phyloP scores from a whole-genome alignment of 352 stramenopile species.

The Phytophthora foliorum region DNA sequence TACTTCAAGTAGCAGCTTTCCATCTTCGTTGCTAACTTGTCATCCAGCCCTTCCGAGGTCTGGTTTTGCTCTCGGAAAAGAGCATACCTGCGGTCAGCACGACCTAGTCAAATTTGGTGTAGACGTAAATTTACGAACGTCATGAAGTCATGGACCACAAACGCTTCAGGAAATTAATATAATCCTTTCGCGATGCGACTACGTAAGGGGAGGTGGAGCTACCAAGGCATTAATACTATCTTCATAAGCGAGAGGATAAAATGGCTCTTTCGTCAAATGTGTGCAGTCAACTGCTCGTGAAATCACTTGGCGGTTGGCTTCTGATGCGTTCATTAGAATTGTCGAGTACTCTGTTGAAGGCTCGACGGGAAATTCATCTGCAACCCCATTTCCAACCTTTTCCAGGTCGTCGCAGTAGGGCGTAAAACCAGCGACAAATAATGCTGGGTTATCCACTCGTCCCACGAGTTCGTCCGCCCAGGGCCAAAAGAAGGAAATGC shows the following conservation, averaged over 20 bases:
- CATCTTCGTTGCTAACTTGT: too few species aligned
- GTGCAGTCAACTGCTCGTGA: neutral
- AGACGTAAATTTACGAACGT: too few species aligned
- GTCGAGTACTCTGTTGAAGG: conserved; percentile 11
- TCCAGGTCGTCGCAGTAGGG: conserved; percentile 3
- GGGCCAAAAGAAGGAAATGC: conserved; percentile 3
- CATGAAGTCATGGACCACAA: too few species aligned
- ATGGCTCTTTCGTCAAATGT: neutral
- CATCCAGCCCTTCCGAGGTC: too few species aligned
- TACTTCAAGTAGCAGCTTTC: too few species aligned
- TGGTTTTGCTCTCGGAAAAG: too few species aligned
- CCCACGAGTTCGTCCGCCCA: conserved; percentile 7
- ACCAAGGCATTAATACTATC: conserved; percentile 6
- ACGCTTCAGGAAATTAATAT: too few species aligned
- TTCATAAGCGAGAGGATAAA: conserved; percentile 12
- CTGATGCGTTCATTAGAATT: conserved; percentile 12
- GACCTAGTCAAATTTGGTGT: too few species aligned
- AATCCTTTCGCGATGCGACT: too few species aligned
- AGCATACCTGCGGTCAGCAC: too few species aligned
- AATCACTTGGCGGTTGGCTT: conserved; percentile 3
- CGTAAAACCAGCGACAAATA: neutral
- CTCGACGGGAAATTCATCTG: neutral
- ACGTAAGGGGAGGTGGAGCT: neutral
- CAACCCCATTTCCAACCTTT: neutral
- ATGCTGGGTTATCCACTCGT: neutral